Conservation (phyloP, 805 yeast species). For the Ascoidea tarda region DNA sequence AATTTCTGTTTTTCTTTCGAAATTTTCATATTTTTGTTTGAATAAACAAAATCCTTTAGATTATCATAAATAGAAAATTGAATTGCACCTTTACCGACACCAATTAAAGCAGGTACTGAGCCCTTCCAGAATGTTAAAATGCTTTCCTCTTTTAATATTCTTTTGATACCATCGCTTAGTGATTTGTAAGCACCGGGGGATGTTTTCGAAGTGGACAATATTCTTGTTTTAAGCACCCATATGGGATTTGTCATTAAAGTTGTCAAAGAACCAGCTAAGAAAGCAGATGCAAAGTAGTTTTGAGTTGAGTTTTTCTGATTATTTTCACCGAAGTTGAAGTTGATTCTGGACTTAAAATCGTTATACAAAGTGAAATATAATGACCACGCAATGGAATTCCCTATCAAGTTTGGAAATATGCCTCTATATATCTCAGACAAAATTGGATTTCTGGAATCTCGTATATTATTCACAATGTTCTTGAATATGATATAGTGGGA, state of each 20-base stretch:
- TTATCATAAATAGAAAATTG: conserved; percentile 82
- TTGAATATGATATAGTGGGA: conserved; percentile 12
- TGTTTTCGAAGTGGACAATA: conserved; percentile 37
- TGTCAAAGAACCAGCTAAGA: conserved; percentile 63
- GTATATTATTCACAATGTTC: conserved; percentile 15
- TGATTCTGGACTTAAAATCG: conserved; percentile 28
- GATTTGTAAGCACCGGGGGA: conserved; percentile 43
- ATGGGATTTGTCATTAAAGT: conserved; percentile 78
- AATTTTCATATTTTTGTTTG: conserved; percentile 9
- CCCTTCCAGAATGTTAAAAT: conserved; percentile 57
- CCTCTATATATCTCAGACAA: conserved; percentile 49
- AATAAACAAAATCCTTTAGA: conserved; percentile 32
- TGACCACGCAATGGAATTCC: conserved; percentile 84
- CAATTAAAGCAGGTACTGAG: conserved; percentile 56
- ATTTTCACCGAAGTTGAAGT: conserved; percentile 7
- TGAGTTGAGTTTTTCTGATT: conserved; percentile 25
- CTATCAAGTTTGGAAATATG: conserved; percentile 62
- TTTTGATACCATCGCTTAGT: conserved; percentile 35
- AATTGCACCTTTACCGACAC: conserved; percentile 80
- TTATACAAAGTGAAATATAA: conserved; percentile 71
- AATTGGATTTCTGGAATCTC: conserved; percentile 8
- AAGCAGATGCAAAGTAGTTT: conserved; percentile 40
- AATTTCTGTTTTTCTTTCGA: conserved; percentile 16
- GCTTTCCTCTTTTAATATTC: conserved; percentile 43
- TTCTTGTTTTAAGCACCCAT: conserved; percentile 91